Conservation (phyloP, 2,329 filamentous ascomycete species). For the Aspergillus novoparasiticus region DNA sequence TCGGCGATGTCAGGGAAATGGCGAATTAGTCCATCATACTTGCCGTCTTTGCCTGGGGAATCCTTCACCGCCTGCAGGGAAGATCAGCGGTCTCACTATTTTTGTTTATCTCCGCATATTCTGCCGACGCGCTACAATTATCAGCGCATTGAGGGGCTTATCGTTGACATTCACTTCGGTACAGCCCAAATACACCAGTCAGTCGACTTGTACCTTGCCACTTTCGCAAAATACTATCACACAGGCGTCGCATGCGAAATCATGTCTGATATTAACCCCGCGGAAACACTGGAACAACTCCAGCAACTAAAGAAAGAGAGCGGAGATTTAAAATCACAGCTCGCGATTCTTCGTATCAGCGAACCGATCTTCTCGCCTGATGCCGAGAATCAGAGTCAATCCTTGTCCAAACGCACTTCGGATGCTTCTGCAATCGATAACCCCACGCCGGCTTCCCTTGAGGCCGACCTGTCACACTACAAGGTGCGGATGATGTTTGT, state of each 20-base stretch:
- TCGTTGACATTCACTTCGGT: background rate
- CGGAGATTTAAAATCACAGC: constrained; percentile 51
- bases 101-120: constrained; percentile 26
- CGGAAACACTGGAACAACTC: constrained; percentile 46
- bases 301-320: constrained; percentile 44
- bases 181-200: background rate
- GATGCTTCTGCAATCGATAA: constrained; percentile 71
- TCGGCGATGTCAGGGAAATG: background rate
- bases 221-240: background rate
- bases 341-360: constrained; percentile 76
- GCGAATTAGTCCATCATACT: background rate
- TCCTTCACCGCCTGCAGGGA: constrained; percentile 17
- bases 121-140: constrained; percentile 11
- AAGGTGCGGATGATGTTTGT: constrained; percentile 51
- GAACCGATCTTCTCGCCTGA: constrained; percentile 65
- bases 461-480: constrained; percentile 85
- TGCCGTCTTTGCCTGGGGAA: background rate
- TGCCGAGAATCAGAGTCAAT: constrained; percentile 25
- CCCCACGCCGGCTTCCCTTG: constrained; percentile 73
- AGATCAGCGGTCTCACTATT: constrained; percentile 10
- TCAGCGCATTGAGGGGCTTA: background rate
- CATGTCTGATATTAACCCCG: constrained; percentile 24
- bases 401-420: constrained; percentile 62
- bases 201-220: background rate
- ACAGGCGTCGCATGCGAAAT: background rate